Conservation (phyloP, 2,329 filamentous ascomycete species). For the Allantophomopsis lycopodina region DNA sequence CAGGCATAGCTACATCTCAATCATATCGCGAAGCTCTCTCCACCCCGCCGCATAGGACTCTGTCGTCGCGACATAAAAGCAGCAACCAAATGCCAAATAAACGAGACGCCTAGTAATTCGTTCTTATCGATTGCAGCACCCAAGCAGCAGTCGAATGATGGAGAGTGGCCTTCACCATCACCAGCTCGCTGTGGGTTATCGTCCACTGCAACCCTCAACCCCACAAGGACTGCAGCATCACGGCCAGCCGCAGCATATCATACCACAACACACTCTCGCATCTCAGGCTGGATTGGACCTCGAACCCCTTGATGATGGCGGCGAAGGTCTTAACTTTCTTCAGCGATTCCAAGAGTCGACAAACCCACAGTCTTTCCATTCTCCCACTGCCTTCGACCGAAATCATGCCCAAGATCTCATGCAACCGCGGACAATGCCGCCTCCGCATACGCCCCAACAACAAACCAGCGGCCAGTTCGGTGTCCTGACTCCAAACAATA, state of each 20-base stretch:
- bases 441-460: slow-evolving; percentile 21
- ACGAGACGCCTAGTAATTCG: neutral
- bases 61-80: too few species aligned
- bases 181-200: slow-evolving; percentile 15
- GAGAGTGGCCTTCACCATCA: slow-evolving; percentile 16
- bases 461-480: slow-evolving; percentile 29
- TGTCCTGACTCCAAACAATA: slow-evolving; percentile 24
- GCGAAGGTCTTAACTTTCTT: slow-evolving; percentile 23
- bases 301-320: slow-evolving; percentile 23
- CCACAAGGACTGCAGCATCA: slow-evolving; percentile 18
- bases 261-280: slow-evolving; percentile 16
- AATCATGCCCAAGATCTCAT: slow-evolving; percentile 16
- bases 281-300: slow-evolving; percentile 24
- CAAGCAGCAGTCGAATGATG: slow-evolving; percentile 7
- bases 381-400: slow-evolving; percentile 19
- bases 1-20: too few species aligned
- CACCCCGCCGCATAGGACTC: too few species aligned
- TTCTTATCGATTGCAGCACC: neutral
- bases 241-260: slow-evolving; percentile 14
- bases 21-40: too few species aligned
- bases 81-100: too few species aligned
- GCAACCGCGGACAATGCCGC: slow-evolving; percentile 15
- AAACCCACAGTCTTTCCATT: slow-evolving; percentile 19
- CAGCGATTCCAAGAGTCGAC: slow-evolving; percentile 20
- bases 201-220: slow-evolving; percentile 17